Evolutionary conservation across 148 eudicot species (phyloP), one percentile per base, ranked within the genome.

Genomic region (Talinum fruticosum): DNA sequence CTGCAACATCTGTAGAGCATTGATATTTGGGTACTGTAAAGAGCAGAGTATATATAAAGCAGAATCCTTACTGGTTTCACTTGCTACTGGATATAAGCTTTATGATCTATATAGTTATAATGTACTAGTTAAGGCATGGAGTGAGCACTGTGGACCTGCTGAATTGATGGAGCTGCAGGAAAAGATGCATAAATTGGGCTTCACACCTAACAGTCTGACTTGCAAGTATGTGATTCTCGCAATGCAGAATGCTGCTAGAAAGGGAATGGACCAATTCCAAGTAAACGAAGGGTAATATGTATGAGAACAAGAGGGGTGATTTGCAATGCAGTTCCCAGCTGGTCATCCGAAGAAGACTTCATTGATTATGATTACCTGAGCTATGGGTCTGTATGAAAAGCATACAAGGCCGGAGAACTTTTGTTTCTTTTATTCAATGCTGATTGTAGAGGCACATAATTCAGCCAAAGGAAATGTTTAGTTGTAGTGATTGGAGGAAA

Each of bases 151-250:
- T 49, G 86, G 84, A 49, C 72, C 84, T 82, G 64, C 79, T 72
- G 83, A 85, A 38, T 68, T 87, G 74, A 82, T 96, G 87, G 89
- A 86, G 80, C 76, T 96, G 73, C 97, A 96, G 79, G 88, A 88
- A 72, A 90, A 85, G 71, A 87, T 93, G 97, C 76, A 79, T 78
- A 92, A 83, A 78, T 75, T 87, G 71, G 99, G 99, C n/a, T 92
- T 81, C 79, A 68, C 53, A 16, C 96, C 98, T 15, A 92, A 86
- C 77, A 82, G 86, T 24, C 74, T 84, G 84, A 86, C 94, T 36
- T 87, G 88, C 79, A 91, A 89, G 72, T 85, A 88, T 76, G 82
- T 90, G 61, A 84, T 95, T 73, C 81, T 83, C 70, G 96, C 94
- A 49, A 65, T 94, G 69, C 81, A 75, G 80, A 88, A 77, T 81